phyloP scores from a whole-genome alignment of 768 basidiomycete genomes.

The Pleurotus platypus region DNA sequence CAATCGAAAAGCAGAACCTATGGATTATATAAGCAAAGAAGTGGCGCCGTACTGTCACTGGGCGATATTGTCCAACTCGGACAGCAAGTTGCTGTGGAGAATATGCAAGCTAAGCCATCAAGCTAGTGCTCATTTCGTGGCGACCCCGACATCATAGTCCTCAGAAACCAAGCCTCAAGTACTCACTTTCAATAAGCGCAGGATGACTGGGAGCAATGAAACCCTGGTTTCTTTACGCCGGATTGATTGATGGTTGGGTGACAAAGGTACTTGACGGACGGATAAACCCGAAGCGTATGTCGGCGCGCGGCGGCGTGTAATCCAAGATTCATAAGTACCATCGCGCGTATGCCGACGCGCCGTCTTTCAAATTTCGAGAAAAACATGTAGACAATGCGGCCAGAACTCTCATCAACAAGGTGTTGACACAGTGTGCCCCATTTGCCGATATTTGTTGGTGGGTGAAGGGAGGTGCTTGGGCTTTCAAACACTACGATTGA shows the following conservation, averaged over 20 bases:
- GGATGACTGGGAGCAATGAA: not conserved
- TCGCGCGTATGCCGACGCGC: not conserved
- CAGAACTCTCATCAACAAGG: not conserved
- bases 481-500: not conserved
- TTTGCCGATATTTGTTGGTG: not conserved
- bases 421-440: not conserved
- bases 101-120: not conserved
- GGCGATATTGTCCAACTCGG: not conserved
- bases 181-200: not conserved
- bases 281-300: not conserved
- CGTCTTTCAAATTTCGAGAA: not conserved
- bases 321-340: not conserved
- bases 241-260: not conserved
- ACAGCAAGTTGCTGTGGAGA: not conserved
- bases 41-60: not conserved
- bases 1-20: conserved; percentile 1
- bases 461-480: not conserved
- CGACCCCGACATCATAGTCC: not conserved
- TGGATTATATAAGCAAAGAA: not conserved
- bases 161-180: not conserved
- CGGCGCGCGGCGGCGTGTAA: not conserved
- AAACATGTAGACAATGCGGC: not conserved
- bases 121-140: conserved; percentile 5
- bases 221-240: not conserved
- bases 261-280: not conserved